Evolutionary conservation across 176 grass and related monocot genomes (phyloP).

Genomic region (Elaeis guineensis): DNA sequence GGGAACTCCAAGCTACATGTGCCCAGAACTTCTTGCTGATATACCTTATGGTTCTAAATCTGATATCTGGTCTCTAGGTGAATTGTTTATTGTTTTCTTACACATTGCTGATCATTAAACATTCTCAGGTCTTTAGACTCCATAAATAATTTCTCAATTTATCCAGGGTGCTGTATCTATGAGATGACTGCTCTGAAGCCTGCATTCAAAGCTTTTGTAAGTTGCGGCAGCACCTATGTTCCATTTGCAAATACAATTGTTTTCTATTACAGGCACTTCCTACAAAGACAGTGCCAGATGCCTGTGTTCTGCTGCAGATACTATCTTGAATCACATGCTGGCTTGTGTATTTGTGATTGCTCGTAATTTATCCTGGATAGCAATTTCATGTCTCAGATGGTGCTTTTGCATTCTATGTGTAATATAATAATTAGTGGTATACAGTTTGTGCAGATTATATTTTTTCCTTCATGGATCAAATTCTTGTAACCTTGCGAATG

Average conservation of each 20-base stretch:
- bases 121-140: constrained; percentile 10
- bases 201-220: constrained; percentile 95
- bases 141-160: constrained; percentile 10
- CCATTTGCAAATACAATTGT: not conserved
- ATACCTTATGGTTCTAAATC: constrained; percentile 98
- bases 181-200: constrained; percentile 88
- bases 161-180: constrained; percentile 75
- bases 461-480: no score
- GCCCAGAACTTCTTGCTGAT: constrained; percentile 98
- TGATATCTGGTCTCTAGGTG: constrained; percentile 97
- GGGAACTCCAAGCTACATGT: constrained; percentile 98
- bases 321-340: no score
- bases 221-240: constrained; percentile 19
- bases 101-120: constrained; percentile 6
- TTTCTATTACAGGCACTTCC: no score
- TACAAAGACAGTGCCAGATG: no score
- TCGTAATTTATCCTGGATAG: no score
- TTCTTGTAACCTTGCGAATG: no score
- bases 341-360: no score
- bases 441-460: no score
- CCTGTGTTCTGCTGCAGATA: no score
- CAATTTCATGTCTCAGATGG: no score
- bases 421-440: no score
- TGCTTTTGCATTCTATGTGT: no score
- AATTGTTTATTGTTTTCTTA: not conserved